phyloP scores from a whole-genome alignment of 1,284 basidiomycete species.

The Ganoderma multipileum region DNA sequence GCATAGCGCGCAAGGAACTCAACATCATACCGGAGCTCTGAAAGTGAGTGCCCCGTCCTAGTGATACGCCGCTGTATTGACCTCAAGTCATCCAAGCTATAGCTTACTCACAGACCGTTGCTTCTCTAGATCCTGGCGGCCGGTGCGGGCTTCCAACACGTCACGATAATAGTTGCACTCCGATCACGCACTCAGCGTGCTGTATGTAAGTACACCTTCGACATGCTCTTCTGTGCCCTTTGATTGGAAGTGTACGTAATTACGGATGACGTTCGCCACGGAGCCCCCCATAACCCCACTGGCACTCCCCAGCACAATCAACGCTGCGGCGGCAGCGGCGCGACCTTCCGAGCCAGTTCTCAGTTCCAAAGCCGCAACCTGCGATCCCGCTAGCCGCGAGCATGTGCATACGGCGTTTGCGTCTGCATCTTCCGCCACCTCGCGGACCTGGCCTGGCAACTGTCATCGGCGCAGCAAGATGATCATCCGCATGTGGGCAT shows the following conservation, averaged over 20 bases:
- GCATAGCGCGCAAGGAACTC: not conserved
- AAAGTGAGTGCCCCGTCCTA: not conserved
- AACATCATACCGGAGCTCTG: not conserved
- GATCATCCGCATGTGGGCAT: not conserved
- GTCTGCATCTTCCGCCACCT: not conserved
- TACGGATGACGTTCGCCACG: not conserved
- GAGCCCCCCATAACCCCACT: not conserved
- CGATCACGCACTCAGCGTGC: not conserved
- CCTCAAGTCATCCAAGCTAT: not conserved
- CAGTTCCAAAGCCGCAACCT: not conserved
- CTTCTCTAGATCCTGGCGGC: not conserved
- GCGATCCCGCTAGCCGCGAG: not conserved
- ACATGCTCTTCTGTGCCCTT: not conserved
- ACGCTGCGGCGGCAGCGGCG: not conserved
- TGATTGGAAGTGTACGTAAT: not conserved
- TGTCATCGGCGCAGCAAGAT: not conserved
- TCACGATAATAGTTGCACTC: not conserved
- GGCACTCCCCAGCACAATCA: not conserved
- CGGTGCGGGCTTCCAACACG: not conserved
- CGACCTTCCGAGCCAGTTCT: not conserved
- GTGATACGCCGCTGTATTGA: not conserved
- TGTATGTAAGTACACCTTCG: not conserved
- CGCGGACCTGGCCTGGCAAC: not conserved
- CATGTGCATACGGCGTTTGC: constrained; percentile 1
- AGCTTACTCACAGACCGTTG: not conserved